phyloP scores from a whole-genome alignment of 768 basidiomycete species.

The Psilocybe cubensis region DNA sequence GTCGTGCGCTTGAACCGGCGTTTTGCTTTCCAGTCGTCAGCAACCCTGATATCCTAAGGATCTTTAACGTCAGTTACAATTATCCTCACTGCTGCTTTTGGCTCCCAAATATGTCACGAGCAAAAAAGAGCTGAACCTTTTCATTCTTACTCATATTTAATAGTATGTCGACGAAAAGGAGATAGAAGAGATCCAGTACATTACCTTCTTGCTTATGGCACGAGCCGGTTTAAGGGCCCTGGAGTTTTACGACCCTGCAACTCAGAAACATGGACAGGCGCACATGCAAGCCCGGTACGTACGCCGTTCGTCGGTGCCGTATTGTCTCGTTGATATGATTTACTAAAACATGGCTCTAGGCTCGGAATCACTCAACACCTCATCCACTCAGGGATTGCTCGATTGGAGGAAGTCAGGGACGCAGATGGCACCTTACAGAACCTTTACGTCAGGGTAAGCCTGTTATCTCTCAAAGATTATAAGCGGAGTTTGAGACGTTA shows the following conservation, averaged over 20 bases:
- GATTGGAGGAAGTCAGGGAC: conserved; percentile 69
- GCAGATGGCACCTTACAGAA: conserved; percentile 63
- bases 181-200: conserved; percentile 77
- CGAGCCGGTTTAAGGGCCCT: conserved; percentile 78
- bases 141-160: background rate
- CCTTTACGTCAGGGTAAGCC: conserved; percentile 66
- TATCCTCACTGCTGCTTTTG: background rate
- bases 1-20: conserved; percentile 8
- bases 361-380: conserved; percentile 85
- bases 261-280: conserved; percentile 84
- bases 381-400: conserved; percentile 69
- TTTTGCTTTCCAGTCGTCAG: conserved; percentile 56
- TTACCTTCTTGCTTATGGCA: conserved; percentile 87
- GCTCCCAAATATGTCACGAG: no score
- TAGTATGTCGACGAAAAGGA: conserved; percentile 73
- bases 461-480: background rate
- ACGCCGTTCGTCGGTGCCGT: conserved; percentile 1
- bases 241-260: conserved; percentile 82
- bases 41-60: conserved; percentile 75
- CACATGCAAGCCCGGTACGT: conserved; percentile 88
- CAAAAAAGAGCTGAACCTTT: conserved; percentile 1
- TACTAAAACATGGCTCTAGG: no score
- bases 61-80: conserved; percentile 66
- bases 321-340: background rate
- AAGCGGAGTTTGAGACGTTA: background rate